Evolutionary conservation across 2,329 filamentous ascomycete species (phyloP).

Genomic region (Aspergillus texensis): DNA sequence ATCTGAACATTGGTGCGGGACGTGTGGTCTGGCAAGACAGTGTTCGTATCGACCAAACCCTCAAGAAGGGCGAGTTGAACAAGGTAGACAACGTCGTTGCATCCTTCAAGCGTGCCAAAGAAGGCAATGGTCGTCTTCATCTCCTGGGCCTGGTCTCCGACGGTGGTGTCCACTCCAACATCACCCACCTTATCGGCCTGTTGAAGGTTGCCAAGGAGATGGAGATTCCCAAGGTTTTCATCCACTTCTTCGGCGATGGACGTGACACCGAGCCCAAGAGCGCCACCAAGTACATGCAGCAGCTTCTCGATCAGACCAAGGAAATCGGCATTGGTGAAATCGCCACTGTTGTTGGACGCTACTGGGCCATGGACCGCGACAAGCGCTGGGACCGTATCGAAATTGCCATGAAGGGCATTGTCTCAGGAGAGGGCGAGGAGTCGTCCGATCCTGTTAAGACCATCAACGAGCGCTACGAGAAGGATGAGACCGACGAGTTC

Average conservation of each 20-base stretch:
- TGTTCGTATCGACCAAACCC: constrained; percentile 90
- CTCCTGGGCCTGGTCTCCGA: constrained; percentile 90
- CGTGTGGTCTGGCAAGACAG: constrained; percentile 98
- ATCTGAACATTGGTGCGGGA: constrained; percentile 97
- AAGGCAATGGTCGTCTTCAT: constrained; percentile 89
- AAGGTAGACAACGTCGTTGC: constrained; percentile 76
- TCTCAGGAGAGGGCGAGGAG: constrained; percentile 83
- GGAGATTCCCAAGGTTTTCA: constrained; percentile 86
- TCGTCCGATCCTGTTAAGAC: constrained; percentile 82
- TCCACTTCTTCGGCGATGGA: constrained; percentile 98
- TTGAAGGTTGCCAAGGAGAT: constrained; percentile 88
- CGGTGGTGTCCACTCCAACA: constrained; percentile 95
- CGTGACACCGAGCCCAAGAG: constrained; percentile 98
- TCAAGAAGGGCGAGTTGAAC: constrained; percentile 81
- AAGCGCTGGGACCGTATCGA: constrained; percentile 98
- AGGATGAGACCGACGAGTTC: constrained; percentile 94
- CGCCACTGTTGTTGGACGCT: constrained; percentile 90
- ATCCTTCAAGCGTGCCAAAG: constrained; percentile 77
- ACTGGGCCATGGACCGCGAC: constrained; percentile 99
- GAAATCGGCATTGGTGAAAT: constrained; percentile 86
- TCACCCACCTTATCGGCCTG: constrained; percentile 85
- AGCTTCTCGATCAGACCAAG: constrained; percentile 76
- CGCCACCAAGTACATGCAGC: constrained; percentile 81
- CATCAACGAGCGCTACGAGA: constrained; percentile 84
- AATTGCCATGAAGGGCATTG: constrained; percentile 82